These are phyloP conservation scores for Aethionema arabicum DNA, from an alignment of 345 rosid species.

Conservation along the genomic window DNA sequence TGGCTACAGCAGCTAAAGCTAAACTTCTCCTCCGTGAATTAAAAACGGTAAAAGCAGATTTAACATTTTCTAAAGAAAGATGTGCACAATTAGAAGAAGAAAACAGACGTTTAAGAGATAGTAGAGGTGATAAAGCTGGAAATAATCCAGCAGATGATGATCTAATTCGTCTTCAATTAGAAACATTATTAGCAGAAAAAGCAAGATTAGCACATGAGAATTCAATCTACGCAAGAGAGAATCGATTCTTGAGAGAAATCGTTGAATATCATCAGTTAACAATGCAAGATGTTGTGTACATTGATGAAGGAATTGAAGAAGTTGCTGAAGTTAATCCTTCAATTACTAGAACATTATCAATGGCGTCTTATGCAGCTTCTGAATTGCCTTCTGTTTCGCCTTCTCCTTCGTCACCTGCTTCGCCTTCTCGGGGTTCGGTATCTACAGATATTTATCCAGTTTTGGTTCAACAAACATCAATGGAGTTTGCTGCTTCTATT, in stretches of 20 bases:
- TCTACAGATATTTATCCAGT: constrained; percentile 33
- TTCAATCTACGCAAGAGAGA: constrained; percentile 79
- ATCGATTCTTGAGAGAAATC: constrained; percentile 87
- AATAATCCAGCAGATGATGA: constrained; percentile 84
- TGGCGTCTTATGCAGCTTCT: constrained; percentile 44
- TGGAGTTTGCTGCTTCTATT: constrained; percentile 9
- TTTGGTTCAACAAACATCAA: constrained; percentile 31
- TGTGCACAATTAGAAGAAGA: constrained; percentile 92
- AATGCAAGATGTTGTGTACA: constrained; percentile 93
- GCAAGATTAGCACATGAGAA: constrained; percentile 92
- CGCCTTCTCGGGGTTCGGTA: constrained; percentile 42
- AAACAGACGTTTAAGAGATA: constrained; percentile 80
- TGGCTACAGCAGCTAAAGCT: constrained; percentile 99
- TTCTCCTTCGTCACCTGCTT: constrained; percentile 54
- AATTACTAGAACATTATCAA: constrained; percentile 44
- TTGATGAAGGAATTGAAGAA: constrained; percentile 88
- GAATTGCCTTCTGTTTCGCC: constrained; percentile 32
- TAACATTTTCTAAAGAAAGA: constrained; percentile 84
- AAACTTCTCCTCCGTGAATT: constrained; percentile 93
- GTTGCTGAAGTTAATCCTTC: constrained; percentile 59
- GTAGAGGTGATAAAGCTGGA: constrained; percentile 65
- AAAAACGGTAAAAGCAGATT: constrained; percentile 91
- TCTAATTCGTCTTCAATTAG: constrained; percentile 92
- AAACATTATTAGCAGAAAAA: constrained; percentile 92
- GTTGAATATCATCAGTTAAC: constrained; percentile 95